These are phyloP conservation scores for Takashimella koratensis DNA, from an alignment of 1,284 basidiomycete species.

Conservation along the genomic window DNA sequence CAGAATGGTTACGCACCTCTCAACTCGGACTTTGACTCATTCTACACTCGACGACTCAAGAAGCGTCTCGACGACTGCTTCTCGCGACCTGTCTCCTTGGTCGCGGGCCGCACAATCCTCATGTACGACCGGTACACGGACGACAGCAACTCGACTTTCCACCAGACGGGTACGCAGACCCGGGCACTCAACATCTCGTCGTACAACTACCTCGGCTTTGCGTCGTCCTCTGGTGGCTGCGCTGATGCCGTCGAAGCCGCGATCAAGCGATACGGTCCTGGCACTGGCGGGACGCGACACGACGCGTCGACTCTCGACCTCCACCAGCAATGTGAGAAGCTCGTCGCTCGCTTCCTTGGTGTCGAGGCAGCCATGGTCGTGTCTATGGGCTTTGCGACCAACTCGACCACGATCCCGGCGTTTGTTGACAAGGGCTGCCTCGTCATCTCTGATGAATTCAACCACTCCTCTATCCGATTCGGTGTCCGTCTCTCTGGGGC, in stretches of 20 bases:
- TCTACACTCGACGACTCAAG: conserved; percentile 96
- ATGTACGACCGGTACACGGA: conserved; percentile 78
- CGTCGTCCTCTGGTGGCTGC: conserved; percentile 86
- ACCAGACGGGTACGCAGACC: conserved; percentile 73
- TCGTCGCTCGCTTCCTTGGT: conserved; percentile 87
- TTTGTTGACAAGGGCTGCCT: conserved; percentile 86
- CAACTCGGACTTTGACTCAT: conserved; percentile 98
- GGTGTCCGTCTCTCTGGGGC: conserved; percentile 88
- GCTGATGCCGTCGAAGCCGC: conserved; percentile 85
- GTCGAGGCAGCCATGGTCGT: conserved; percentile 83
- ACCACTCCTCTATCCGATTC: conserved; percentile 93
- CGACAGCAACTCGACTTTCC: conserved; percentile 77
- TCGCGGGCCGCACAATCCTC: conserved; percentile 88
- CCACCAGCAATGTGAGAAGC: conserved; percentile 74
- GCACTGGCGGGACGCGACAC: conserved; percentile 70
- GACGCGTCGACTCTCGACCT: conserved; percentile 82
- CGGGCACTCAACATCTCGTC: conserved; percentile 94
- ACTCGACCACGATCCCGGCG: conserved; percentile 92
- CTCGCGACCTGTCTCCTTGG: conserved; percentile 86
- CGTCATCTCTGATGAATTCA: conserved; percentile 95
- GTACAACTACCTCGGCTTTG: conserved; percentile 99
- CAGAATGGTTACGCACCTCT: conserved; percentile 87
- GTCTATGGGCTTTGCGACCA: conserved; percentile 98
- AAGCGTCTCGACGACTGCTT: conserved; percentile 94
- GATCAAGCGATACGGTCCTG: conserved; percentile 74